Conservation (phyloP, 306 rosid species). For the Chamaecrista fasciculata region DNA sequence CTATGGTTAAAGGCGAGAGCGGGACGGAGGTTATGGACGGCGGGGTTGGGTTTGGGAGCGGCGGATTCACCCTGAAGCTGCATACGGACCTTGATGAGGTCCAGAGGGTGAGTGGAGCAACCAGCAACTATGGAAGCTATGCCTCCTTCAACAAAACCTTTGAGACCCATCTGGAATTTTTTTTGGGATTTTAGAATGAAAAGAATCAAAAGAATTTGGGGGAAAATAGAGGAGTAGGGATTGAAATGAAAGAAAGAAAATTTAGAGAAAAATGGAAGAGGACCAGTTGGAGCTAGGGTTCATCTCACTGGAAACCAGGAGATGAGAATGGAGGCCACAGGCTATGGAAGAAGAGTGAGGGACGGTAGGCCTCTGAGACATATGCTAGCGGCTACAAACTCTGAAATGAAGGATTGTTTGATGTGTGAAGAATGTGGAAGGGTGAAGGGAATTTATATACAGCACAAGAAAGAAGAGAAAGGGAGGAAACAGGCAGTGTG, state of each 20-base stretch:
- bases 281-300: conserved; percentile 61
- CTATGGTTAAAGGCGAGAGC: conserved; percentile 45
- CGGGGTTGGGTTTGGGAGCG: conserved; percentile 32
- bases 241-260: background rate
- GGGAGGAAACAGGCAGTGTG: background rate
- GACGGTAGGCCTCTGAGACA: conserved; percentile 69
- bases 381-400: conserved; percentile 34
- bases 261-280: background rate
- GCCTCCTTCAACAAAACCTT: conserved; percentile 76
- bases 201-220: background rate
- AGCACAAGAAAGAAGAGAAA: background rate
- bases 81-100: conserved; percentile 79
- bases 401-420: background rate
- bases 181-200: background rate
- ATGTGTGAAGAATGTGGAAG: background rate
- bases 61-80: conserved; percentile 70
- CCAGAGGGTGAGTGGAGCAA: conserved; percentile 69
- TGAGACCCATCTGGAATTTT: conserved; percentile 51
- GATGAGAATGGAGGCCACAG: conserved; percentile 77
- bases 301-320: conserved; percentile 86
- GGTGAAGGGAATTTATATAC: conserved; percentile 23
- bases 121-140: conserved; percentile 75
- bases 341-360: conserved; percentile 74
- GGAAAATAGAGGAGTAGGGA: background rate
- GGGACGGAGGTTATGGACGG: conserved; percentile 44